Conservation (phyloP, 148 eudicot species). For the Nyssa sinensis region DNA sequence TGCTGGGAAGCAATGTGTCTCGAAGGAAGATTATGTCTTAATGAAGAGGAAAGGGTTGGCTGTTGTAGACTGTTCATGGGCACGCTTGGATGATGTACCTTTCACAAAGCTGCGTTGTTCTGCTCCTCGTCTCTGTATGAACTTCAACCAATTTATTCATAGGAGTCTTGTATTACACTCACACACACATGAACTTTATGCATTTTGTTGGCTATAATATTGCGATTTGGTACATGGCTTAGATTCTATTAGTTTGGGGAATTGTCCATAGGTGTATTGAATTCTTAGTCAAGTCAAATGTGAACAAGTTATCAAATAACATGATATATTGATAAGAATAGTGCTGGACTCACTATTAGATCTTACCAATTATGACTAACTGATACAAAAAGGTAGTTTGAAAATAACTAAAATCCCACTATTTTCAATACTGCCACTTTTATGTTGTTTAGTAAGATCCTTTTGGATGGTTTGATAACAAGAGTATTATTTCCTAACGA, state of each 20-base stretch:
- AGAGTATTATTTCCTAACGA: no score
- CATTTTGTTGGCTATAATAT: neutral
- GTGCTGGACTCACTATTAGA: neutral
- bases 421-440: neutral
- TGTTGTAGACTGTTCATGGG: slow-evolving; percentile 98
- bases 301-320: neutral
- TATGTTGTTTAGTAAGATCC: neutral
- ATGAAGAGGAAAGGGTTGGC: slow-evolving; percentile 79
- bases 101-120: slow-evolving; percentile 80
- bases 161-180: neutral
- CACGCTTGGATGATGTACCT: slow-evolving; percentile 83
- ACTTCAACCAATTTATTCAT: slow-evolving; percentile 13
- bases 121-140: slow-evolving; percentile 79
- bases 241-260: neutral
- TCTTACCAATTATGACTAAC: neutral
- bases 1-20: slow-evolving; percentile 77
- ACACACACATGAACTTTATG: neutral
- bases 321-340: neutral
- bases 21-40: slow-evolving; percentile 68
- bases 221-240: neutral
- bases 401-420: neutral
- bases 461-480: no score
- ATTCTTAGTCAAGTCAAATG: neutral
- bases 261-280: neutral
- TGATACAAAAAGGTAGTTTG: neutral